Percentiles rank a stretch among this genome's conserved stretches.
These are phyloP conservation scores for Sonneratia alba DNA, from an alignment of 345 rosid genomes.

Conservation along the genomic window DNA sequence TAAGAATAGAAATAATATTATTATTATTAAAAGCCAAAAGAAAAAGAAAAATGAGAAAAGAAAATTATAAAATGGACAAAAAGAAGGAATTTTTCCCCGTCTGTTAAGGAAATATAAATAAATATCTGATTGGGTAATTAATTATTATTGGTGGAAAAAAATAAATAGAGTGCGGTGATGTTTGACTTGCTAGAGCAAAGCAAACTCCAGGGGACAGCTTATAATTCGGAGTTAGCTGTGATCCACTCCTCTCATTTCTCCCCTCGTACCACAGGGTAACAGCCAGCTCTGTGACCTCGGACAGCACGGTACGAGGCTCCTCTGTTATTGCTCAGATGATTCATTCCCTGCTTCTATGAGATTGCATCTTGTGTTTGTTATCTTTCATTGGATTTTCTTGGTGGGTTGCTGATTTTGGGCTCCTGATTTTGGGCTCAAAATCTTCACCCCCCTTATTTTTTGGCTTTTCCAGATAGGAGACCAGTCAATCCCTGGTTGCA, in stretches of 20 bases:
- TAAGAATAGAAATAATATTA: neutral
- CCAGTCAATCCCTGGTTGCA: too few relatives aligned
- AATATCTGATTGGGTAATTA: neutral
- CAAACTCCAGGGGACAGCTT: neutral
- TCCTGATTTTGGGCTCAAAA: slow-evolving; percentile 6
- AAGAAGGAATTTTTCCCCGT: neutral
- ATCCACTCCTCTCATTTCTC: neutral
- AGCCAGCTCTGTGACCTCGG: neutral
- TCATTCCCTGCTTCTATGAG: neutral
- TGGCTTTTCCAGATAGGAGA: too few relatives aligned
- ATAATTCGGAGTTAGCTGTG: neutral
- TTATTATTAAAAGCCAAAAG: neutral
- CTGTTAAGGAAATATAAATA: neutral
- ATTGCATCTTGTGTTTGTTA: neutral
- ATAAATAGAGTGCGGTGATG: neutral
- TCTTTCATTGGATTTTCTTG: neutral
- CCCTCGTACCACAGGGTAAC: neutral
- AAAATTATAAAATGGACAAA: neutral
- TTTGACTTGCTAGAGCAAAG: slow-evolving; percentile 10
- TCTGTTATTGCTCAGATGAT: neutral
- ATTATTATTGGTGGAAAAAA: neutral
- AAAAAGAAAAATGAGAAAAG: neutral
- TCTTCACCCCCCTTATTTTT: neutral
- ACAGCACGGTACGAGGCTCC: neutral
- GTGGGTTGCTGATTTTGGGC: slow-evolving; percentile 9